These are phyloP conservation scores for Tetrahymena thermophila DNA, from an alignment of 73 alveolate species.

Conservation along the genomic window DNA sequence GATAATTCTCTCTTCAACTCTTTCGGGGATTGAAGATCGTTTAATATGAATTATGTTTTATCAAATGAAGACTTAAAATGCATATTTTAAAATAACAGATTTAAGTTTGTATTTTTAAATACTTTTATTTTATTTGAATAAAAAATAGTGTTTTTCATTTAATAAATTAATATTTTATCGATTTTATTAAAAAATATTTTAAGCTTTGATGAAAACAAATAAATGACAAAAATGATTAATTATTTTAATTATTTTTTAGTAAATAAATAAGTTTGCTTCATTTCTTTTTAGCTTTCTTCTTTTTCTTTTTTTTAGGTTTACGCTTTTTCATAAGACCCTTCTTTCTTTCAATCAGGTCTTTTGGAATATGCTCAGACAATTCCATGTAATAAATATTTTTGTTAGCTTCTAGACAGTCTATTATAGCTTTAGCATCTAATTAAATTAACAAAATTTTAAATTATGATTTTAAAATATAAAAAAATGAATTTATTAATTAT, in stretches of 20 bases:
- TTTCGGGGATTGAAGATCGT: no score
- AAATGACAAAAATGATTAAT: background rate
- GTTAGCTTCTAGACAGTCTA: conserved; percentile 17
- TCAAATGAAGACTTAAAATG: no score
- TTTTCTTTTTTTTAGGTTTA: conserved; percentile 40
- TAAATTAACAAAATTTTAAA: background rate
- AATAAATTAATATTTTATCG: no score
- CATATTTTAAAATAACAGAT: no score
- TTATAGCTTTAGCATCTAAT: conserved; percentile 18
- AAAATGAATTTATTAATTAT: background rate
- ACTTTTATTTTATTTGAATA: no score
- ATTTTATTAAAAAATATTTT: no score
- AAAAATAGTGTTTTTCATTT: no score
- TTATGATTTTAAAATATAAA: background rate
- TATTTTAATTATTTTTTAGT: no score
- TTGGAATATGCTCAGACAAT: conserved; percentile 27
- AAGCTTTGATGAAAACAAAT: background rate
- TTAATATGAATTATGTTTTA: no score
- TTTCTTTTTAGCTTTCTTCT: conserved; percentile 20
- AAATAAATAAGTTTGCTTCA: background rate
- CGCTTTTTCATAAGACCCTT: conserved; percentile 30
- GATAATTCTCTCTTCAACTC: no score
- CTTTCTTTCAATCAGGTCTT: conserved; percentile 8
- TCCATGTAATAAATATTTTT: conserved; percentile 27
- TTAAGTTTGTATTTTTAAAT: no score